Percentiles rank a stretch among this genome's conserved stretches.
Evolutionary conservation across 2,329 filamentous ascomycete genomes (phyloP).

Genomic region (Cordyceps militaris): DNA sequence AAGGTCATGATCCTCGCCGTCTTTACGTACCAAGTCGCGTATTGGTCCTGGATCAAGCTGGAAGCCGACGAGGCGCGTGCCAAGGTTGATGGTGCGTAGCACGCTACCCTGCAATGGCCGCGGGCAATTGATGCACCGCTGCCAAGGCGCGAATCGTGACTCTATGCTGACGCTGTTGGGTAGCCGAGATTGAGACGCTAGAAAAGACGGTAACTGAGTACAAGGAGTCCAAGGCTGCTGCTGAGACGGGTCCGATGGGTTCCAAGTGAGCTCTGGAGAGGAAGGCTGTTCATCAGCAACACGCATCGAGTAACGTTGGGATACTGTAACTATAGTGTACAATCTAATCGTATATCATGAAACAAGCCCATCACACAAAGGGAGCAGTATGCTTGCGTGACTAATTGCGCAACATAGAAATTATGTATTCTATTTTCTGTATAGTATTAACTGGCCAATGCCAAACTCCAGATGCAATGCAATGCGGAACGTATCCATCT

Average conservation of each 20-base stretch:
- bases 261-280: not conserved
- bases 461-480: slow-evolving; percentile 7
- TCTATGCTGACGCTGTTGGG: not conserved
- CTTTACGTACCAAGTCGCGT: slow-evolving; percentile 70
- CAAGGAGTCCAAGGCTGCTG: slow-evolving; percentile 5
- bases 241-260: not conserved
- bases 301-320: not conserved
- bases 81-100: slow-evolving; percentile 47
- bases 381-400: too few relatives aligned
- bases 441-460: not conserved
- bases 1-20: slow-evolving; percentile 70
- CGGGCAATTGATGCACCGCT: not conserved
- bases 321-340: not conserved
- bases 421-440: not conserved
- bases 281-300: not conserved
- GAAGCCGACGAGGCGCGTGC: slow-evolving; percentile 62
- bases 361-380: not conserved
- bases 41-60: slow-evolving; percentile 67
- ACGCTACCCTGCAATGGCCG: not conserved
- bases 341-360: not conserved
- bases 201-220: slow-evolving; percentile 13
- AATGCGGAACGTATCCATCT: not conserved
- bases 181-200: slow-evolving; percentile 9
- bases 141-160: not conserved
- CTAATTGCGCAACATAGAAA: not conserved